These are phyloP conservation scores for Chalaropsis ovoidea DNA, from an alignment of 2,329 filamentous ascomycete species.

Conservation along the genomic window DNA sequence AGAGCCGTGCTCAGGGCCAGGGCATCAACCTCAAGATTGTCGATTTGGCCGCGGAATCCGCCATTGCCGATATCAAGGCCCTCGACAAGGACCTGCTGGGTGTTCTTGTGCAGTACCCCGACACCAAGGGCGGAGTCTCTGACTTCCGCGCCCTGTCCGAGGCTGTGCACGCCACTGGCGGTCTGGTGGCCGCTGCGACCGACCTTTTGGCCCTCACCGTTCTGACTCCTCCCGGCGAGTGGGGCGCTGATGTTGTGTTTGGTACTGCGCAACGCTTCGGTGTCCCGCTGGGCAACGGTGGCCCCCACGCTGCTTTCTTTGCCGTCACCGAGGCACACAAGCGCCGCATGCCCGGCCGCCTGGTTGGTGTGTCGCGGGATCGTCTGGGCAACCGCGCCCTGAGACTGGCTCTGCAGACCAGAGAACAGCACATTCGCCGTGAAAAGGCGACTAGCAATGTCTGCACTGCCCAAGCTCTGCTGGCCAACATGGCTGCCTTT, in stretches of 20 bases:
- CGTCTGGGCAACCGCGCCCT: constrained; percentile 71
- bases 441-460: constrained; percentile 98
- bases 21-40: constrained; percentile 66
- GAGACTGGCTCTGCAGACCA: constrained; percentile 76
- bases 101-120: constrained; percentile 89
- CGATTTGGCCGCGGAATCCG: constrained; percentile 57
- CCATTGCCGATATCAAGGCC: constrained; percentile 55
- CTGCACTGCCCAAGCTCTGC: constrained; percentile 84
- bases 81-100: constrained; percentile 75
- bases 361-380: constrained; percentile 88
- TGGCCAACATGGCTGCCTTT: constrained; percentile 93
- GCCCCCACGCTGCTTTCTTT: constrained; percentile 95
- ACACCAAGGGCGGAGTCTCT: constrained; percentile 70
- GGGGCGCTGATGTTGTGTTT: constrained; percentile 90
- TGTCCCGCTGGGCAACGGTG: constrained; percentile 83
- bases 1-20: constrained; percentile 82
- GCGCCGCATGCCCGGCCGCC: constrained; percentile 81
- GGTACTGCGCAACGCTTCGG: constrained; percentile 86
- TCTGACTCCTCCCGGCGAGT: constrained; percentile 82
- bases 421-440: constrained; percentile 90
- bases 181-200: constrained; percentile 76
- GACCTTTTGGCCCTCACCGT: constrained; percentile 81
- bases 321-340: constrained; percentile 85
- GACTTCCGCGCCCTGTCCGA: constrained; percentile 68
- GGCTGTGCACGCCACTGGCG: constrained; percentile 64